phyloP scores from a whole-genome alignment of 306 rosid species.

The Pyrus bretschneideri region DNA sequence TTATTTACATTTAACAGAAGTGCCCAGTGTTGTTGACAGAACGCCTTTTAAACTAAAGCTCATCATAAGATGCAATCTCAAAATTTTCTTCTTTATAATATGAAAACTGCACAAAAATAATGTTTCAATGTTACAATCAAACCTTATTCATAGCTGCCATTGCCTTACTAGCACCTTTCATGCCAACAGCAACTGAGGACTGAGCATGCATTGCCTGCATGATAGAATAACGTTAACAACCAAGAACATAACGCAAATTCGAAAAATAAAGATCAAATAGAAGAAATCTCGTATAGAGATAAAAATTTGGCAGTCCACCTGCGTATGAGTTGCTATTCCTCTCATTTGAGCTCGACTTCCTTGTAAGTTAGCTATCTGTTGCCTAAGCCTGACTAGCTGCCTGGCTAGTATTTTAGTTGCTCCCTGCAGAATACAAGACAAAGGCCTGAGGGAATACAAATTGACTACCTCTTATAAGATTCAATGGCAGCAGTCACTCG shows the following conservation, averaged over 20 bases:
- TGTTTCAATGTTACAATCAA: slow-evolving; percentile 1
- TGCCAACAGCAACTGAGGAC: slow-evolving; percentile 88
- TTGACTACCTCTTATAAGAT: background rate
- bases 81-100: background rate
- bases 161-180: slow-evolving; percentile 89
- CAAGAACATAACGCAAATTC: slow-evolving; percentile 13
- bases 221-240: slow-evolving; percentile 9
- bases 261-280: background rate
- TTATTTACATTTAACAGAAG: background rate
- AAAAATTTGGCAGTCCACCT: slow-evolving; percentile 39
- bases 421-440: slow-evolving; percentile 41
- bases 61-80: background rate
- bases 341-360: slow-evolving; percentile 99
- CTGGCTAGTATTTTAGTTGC: slow-evolving; percentile 93
- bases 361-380: slow-evolving; percentile 90
- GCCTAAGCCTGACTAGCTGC: slow-evolving; percentile 89
- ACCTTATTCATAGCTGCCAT: slow-evolving; percentile 94
- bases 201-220: slow-evolving; percentile 90
- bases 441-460: slow-evolving; percentile 4
- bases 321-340: slow-evolving; percentile 97
- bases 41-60: background rate
- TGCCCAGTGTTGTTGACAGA: background rate
- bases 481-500: background rate
- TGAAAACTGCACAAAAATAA: background rate
- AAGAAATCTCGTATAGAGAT: background rate